Evolutionary conservation across 169 alveolate species (phyloP), one percentile per base, ranked within the genome.

Genomic region (Plasmodium adleri): DNA sequence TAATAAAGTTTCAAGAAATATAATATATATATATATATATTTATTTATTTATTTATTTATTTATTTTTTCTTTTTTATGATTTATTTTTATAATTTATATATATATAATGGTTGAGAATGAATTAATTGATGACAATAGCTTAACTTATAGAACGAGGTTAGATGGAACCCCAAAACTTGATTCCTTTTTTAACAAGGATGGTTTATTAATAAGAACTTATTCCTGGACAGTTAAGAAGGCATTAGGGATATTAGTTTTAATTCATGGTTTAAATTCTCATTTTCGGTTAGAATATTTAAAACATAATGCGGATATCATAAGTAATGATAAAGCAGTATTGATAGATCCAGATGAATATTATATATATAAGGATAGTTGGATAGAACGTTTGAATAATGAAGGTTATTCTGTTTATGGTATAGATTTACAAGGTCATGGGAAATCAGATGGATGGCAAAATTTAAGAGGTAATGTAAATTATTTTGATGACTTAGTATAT

Each of bases 351-450:
- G 20, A 54, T 54, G 20, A 54, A 3, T 54, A n/a, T 54, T 17
- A 54, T 39, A 47, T 70, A 9, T 88, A 91, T 74, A 91, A 88
- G 50, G 94, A 93, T 17, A 60, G 93, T 52, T 91, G 88, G 67
- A 63, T 91, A 8, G 74, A 91, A 45, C 71, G 59, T 50, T 60
- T 91, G 15, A 91, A 91, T 45, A 47, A 88, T 17, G 63, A 88
- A 24, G 91, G 93, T 2, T 91, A 75, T 72, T 66, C 76, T 12
- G 75, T 78, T 24, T 91, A 85, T 56, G 93, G 92, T 7, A 63
- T 91, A 20, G 94, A 91, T 62, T 91, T 52, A 17, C 94, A 91
- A 67, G 49, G 92, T n/a, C 93, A 89, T 28, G 94, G 94, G 20
- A 4, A 54, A 78, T 91, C 94, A 15, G 93, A 88, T 68, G 93